Percentiles rank a stretch among this genome's conserved stretches.
These are phyloP conservation scores for Coemansia sp. DNA, from an alignment of 192 early-diverging fungal genomes.

Conservation along the genomic window DNA sequence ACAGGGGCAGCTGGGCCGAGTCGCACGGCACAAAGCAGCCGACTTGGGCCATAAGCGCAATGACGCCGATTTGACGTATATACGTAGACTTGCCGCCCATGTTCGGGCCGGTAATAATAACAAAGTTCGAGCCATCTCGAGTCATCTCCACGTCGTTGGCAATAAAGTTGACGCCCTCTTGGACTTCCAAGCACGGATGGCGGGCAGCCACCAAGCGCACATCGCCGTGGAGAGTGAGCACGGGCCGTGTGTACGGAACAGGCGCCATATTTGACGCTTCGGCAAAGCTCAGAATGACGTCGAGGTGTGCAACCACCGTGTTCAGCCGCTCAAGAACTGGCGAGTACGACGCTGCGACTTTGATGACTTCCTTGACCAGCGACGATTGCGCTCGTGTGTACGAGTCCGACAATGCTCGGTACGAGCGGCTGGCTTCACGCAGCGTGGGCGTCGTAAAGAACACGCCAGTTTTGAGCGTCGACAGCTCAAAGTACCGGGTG, in stretches of 20 bases:
- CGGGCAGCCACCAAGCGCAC: slow-evolving; percentile 70
- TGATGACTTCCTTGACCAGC: slow-evolving; percentile 86
- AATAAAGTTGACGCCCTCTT: slow-evolving; percentile 90
- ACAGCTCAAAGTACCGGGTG: slow-evolving; percentile 74
- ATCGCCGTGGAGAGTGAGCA: slow-evolving; percentile 57
- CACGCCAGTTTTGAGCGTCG: slow-evolving; percentile 86
- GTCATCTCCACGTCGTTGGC: slow-evolving; percentile 84
- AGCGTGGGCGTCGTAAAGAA: slow-evolving; percentile 80
- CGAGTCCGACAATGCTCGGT: slow-evolving; percentile 57
- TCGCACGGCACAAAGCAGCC: slow-evolving; percentile 93
- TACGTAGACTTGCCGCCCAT: slow-evolving; percentile 99
- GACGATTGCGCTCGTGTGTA: slow-evolving; percentile 72
- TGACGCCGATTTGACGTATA: slow-evolving; percentile 91
- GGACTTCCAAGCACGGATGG: slow-evolving; percentile 93
- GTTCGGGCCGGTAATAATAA: slow-evolving; percentile 95
- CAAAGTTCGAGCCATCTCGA: slow-evolving; percentile 72
- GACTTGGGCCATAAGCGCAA: slow-evolving; percentile 90
- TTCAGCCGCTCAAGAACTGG: slow-evolving; percentile 79
- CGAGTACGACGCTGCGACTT: slow-evolving; percentile 82
- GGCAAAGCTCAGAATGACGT: slow-evolving; percentile 88
- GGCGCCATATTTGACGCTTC: slow-evolving; percentile 83
- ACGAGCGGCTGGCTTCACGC: slow-evolving; percentile 62
- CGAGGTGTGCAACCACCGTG: slow-evolving; percentile 74
- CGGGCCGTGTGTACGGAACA: slow-evolving; percentile 77
- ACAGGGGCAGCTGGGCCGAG: slow-evolving; percentile 68